Conservation (phyloP, 164 flowering plant species). For the Litsea cubeba region DNA sequence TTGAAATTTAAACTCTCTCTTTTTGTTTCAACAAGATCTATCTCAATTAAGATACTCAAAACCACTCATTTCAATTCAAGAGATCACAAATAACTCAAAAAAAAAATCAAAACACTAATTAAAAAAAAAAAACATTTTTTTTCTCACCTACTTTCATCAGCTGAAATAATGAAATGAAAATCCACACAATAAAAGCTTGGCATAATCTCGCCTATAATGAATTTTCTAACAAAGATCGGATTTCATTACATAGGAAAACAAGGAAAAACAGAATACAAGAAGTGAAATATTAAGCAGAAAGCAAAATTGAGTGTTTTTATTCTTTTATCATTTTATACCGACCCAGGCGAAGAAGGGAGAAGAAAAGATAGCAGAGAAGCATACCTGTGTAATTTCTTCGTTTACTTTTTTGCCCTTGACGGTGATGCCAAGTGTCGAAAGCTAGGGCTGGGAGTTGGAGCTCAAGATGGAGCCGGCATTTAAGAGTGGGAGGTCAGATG, state of each 20-base stretch:
- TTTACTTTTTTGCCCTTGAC: background rate
- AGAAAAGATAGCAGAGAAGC: background rate
- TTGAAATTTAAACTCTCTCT: background rate
- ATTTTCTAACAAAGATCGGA: background rate
- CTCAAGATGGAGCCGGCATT: background rate
- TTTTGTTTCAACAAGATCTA: background rate
- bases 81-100: background rate
- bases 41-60: background rate
- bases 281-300: background rate
- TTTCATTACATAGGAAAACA: background rate
- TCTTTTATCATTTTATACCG: too few species aligned
- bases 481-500: background rate
- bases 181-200: background rate
- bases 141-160: background rate
- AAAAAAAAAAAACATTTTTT: too few species aligned
- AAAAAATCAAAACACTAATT: background rate
- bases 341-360: background rate
- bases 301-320: background rate
- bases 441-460: background rate
- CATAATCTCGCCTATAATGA: too few species aligned
- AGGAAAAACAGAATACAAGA: background rate
- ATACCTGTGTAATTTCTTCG: background rate
- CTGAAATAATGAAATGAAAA: background rate
- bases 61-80: too few species aligned
- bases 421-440: conserved; percentile 1